Base-by-base conservation (phyloP, 495 filamentous ascomycete species). In the Hypoxylon rickii region DNA sequence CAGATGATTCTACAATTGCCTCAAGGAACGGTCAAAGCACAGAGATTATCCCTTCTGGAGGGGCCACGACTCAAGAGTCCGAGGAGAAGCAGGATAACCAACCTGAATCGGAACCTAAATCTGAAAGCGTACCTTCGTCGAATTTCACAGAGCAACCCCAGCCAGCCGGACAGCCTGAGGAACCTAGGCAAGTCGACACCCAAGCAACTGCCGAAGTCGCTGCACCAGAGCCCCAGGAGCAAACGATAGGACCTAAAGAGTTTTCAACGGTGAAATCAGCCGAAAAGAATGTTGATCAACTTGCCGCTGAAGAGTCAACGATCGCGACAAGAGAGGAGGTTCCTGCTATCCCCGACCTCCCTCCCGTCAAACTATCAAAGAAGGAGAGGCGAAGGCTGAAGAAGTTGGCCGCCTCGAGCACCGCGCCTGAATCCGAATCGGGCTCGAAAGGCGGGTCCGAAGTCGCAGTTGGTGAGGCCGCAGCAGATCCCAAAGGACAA, bases 371-470 rank as follows among this genome's bases (percentile, higher is more conserved):
- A 44, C 64, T 70, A 15, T 56, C 60, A 21, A 66, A 71, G 44
- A 70, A 71, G 37, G 66, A 66, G 38, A 69, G 63, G 58, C 64
- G 63, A 24, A 66, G 67, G 53, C 51, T 58, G 22, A 67, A 71
- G 40, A 42, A 53, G 18, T 36, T 40, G 31, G 43, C 56, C 0
- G 17, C 54, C 17, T 36, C 49, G 17, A 16, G 38, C n/a, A 36
- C 52, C 19, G 64, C 62, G 26, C 18, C 68, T 15, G 69, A 75
- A 21, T 26, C 32, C 18, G 64, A 64, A 24, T 16, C 68, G n/a
- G 69, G 75, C 21, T 26, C 32, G 17, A 47, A 67, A 38, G 31
- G 7, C 33, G 42, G 26, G 15, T 43, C 32, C 3, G 26, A 55
- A 19, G 0, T 21, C n/a, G n/a, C n/a, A n/a, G n/a, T n/a, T n/a